Base-by-base conservation (phyloP, 2,329 filamentous ascomycete genomes). In the Fusarium sp. region DNA sequence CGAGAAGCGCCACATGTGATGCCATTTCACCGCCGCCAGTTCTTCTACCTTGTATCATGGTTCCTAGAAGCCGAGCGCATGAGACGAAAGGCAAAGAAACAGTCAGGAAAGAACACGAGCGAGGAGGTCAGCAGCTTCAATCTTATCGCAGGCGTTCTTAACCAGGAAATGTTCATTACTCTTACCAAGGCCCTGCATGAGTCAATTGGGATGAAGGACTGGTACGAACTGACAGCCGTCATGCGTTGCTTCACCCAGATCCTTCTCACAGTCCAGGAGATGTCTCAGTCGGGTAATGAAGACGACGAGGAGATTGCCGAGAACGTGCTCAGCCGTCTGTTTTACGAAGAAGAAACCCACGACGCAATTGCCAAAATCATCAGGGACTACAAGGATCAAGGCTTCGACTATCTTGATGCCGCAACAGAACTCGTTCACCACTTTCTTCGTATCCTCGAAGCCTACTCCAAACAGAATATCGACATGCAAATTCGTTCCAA, bases 291-390 rank as follows among this genome's bases (percentile, higher is more conserved):
- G 2, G 86, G 88, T 1, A 87, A 93, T 30, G 94, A 98, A 68
- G 94, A 98, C n/a, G 93, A 99, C 72, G 92, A 97, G 77, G 96
- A 98, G 74, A 98, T 99, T 78, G 95, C 96, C 1, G 95, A 99
- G 78, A 99, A 99, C 74, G 98, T 97, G 14, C 89, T 97, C 55
- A 97, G 92, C 75, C 93, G 95, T 66, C 93, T 99, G n/a, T 99
- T 99, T 79, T 99, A 99, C 81, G 96, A 99, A 80, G 94, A 98
- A 77, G 89, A 93, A 1, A 98, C 94, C 0, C 94, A 99, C 76
- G 95, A 99, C 67, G 87, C 92, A 25, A 88, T 99, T 54, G 87
- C 95, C 30, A 88, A 90, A 63, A 92, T 98, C 56, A 85, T 95
- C 2, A 87, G 91, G 68, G 91, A 87, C n/a, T 98, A 97, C 82